Evolutionary conservation across 2,329 filamentous ascomycete genomes (phyloP).

Genomic region (Penicillium oxalicum): DNA sequence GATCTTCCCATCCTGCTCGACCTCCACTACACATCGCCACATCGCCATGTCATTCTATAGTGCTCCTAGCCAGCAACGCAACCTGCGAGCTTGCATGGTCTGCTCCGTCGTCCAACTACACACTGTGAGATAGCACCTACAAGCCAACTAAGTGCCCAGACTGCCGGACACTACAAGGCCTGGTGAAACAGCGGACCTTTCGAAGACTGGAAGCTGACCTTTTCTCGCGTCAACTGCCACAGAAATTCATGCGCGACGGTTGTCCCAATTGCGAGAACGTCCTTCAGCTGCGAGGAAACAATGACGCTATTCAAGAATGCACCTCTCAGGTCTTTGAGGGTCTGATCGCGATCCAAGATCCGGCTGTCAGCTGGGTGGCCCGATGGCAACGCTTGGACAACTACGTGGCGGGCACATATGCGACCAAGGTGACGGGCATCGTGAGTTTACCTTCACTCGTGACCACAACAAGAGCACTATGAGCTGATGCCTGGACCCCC

Average conservation of each 20-base stretch:
- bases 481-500: neutral
- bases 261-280: constrained; percentile 97
- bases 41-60: constrained; percentile 56
- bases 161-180: constrained; percentile 1
- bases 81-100: constrained; percentile 95
- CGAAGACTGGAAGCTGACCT: constrained; percentile 1
- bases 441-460: constrained; percentile 35
- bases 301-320: constrained; percentile 82
- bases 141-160: neutral
- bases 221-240: constrained; percentile 6
- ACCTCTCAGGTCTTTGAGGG: constrained; percentile 96
- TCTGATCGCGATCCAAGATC: constrained; percentile 76
- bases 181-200: neutral
- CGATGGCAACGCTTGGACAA: constrained; percentile 88
- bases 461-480: neutral
- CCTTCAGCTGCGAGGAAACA: constrained; percentile 71
- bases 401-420: constrained; percentile 86
- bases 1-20: constrained; percentile 2
- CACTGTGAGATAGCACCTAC: constrained; percentile 47
- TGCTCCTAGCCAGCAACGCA: constrained; percentile 68
- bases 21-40: constrained; percentile 1
- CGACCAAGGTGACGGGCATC: constrained; percentile 85
- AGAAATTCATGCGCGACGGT: constrained; percentile 81
- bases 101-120: constrained; percentile 89
- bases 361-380: constrained; percentile 86